These are phyloP conservation scores for Colletotrichum abscissum DNA, from an alignment of 2,329 filamentous ascomycete species.

Conservation along the genomic window DNA sequence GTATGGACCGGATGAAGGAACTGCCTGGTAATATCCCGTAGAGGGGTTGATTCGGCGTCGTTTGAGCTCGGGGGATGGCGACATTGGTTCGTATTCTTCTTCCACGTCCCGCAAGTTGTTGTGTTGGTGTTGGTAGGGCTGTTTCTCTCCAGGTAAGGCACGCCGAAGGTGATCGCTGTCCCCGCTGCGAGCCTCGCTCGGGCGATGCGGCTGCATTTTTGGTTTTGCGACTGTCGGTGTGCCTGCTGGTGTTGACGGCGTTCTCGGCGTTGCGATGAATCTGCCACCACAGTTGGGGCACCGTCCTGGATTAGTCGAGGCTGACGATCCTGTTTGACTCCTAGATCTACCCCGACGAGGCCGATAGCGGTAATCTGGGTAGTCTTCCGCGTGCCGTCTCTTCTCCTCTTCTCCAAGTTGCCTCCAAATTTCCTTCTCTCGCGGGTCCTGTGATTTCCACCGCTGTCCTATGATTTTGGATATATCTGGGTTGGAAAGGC, in stretches of 20 bases:
- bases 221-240: constrained; percentile 47
- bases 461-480: constrained; percentile 96
- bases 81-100: constrained; percentile 53
- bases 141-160: constrained; percentile 26
- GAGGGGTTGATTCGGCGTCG: constrained; percentile 69
- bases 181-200: constrained; percentile 20
- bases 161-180: constrained; percentile 32
- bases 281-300: constrained; percentile 80
- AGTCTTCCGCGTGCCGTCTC: constrained; percentile 85
- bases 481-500: constrained; percentile 93
- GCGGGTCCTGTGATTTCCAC: constrained; percentile 83
- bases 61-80: constrained; percentile 67
- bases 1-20: constrained; percentile 33
- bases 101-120: constrained; percentile 40
- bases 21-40: constrained; percentile 46
- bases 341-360: constrained; percentile 71
- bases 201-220: constrained; percentile 33
- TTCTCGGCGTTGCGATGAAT: constrained; percentile 71
- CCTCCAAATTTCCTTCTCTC: constrained; percentile 88
- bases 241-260: constrained; percentile 62
- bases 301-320: constrained; percentile 62
- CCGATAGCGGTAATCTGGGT: constrained; percentile 95
- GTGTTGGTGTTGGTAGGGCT: constrained; percentile 28
- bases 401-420: constrained; percentile 93
- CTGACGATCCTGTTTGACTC: constrained; percentile 45